Percentiles rank a stretch among this genome's conserved stretches.
phyloP scores from a whole-genome alignment of 2,329 filamentous ascomycete genomes.

The Cladophialophora exuberans region DNA sequence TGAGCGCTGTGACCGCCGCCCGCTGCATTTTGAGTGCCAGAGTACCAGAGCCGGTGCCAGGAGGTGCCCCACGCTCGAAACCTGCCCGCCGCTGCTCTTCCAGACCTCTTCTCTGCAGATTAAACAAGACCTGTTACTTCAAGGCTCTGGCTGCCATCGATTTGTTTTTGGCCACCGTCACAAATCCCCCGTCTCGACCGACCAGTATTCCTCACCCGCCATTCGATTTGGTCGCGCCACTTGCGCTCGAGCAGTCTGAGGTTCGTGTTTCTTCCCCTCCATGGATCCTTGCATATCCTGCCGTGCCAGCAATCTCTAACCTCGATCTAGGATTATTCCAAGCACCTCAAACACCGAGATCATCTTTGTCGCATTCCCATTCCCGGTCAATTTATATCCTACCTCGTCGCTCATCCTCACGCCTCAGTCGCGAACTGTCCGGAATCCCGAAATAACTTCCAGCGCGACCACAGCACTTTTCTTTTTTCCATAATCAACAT shows the following conservation, averaged over 20 bases:
- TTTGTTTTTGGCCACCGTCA: neutral
- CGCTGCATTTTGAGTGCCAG: slow-evolving; percentile 4
- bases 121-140: too few relatives aligned
- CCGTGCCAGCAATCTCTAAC: slow-evolving; percentile 7
- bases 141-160: too few relatives aligned
- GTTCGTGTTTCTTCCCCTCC: neutral
- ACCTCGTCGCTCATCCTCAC: neutral
- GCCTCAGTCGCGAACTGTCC: neutral
- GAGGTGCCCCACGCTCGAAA: too few relatives aligned
- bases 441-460: neutral
- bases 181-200: slow-evolving; percentile 1
- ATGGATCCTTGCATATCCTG: neutral
- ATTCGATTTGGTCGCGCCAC: neutral
- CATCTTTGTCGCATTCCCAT: neutral
- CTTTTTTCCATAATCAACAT: neutral
- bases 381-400: neutral
- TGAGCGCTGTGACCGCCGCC: neutral
- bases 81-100: neutral
- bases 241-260: neutral
- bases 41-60: too few relatives aligned
- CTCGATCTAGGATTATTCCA: neutral
- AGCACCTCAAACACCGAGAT: neutral
- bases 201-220: neutral
- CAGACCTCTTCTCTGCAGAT: slow-evolving; percentile 5
- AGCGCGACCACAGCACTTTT: neutral